phyloP scores from a whole-genome alignment of 371 early-diverging fungal genomes.

The Phascolomyces articulosus region DNA sequence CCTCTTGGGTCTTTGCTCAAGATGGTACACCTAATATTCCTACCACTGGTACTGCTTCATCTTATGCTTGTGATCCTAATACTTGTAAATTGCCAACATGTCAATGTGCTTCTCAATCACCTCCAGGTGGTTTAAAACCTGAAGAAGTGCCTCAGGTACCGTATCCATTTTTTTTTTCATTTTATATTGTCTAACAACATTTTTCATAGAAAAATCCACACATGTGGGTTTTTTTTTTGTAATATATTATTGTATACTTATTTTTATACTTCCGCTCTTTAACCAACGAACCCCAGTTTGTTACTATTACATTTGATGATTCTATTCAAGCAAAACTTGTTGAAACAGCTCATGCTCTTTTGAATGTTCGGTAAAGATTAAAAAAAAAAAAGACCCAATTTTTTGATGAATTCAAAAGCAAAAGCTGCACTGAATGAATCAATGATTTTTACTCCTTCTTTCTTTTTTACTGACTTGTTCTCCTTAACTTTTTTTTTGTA shows the following conservation, averaged over 20 bases:
- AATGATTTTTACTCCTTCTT: constrained; percentile 3
- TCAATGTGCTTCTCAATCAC: constrained; percentile 62
- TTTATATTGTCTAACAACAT: too few relatives aligned
- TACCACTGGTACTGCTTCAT: constrained; percentile 19
- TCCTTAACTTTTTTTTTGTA: constrained; percentile 9
- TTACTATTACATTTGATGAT: constrained; percentile 75
- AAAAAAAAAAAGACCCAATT: constrained; percentile 18
- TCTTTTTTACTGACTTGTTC: neutral
- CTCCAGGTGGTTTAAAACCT: constrained; percentile 60
- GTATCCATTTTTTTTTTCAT: too few relatives aligned
- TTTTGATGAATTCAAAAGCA: constrained; percentile 11
- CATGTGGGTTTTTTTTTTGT: neutral
- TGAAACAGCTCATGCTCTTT: constrained; percentile 37
- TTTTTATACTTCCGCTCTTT: too few relatives aligned
- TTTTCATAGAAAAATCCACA: too few relatives aligned
- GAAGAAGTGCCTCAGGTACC: constrained; percentile 67
- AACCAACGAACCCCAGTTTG: too few relatives aligned
- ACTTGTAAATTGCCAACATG: constrained; percentile 70
- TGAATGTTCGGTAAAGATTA: constrained; percentile 52
- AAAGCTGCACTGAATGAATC: neutral
- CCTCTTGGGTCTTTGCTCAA: constrained; percentile 27
- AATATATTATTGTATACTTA: neutral
- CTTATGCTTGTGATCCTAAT: constrained; percentile 61
- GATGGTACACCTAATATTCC: constrained; percentile 35
- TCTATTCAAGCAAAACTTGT: constrained; percentile 58